Evolutionary conservation across 768 basidiomycete species (phyloP).

Genomic region (Collybia nuda): DNA sequence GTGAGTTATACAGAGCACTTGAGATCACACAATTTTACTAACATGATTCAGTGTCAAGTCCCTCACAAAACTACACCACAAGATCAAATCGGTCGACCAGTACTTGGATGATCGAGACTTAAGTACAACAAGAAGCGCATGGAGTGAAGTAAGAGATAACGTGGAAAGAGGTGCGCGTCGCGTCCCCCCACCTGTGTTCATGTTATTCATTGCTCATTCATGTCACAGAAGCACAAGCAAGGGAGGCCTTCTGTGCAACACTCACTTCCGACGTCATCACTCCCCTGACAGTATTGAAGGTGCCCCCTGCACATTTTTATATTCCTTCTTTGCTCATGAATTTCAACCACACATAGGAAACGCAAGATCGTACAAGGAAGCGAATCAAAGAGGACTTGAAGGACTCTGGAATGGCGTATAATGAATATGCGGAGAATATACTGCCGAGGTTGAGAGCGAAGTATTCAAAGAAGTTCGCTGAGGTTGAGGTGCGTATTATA

Average conservation of each 20-base stretch:
- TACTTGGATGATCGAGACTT: constrained; percentile 73
- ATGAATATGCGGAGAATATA: constrained; percentile 77
- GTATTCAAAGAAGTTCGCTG: constrained; percentile 84
- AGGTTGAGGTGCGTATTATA: constrained; percentile 66
- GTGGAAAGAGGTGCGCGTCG: constrained; percentile 69
- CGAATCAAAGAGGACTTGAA: constrained; percentile 91
- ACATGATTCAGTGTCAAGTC: constrained; percentile 61
- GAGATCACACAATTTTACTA: constrained; percentile 1
- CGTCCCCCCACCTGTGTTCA: background rate
- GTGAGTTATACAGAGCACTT: constrained; percentile 40
- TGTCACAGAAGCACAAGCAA: constrained; percentile 71
- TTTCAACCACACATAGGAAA: constrained; percentile 52
- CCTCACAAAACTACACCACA: constrained; percentile 70
- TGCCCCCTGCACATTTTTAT: constrained; percentile 18
- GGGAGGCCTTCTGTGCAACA: constrained; percentile 75
- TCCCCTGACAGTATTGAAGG: constrained; percentile 68
- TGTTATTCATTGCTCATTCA: constrained; percentile 9
- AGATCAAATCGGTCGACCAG: constrained; percentile 67
- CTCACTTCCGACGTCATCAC: constrained; percentile 73
- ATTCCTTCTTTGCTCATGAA: background rate
- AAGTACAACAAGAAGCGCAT: constrained; percentile 67
- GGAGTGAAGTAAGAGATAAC: constrained; percentile 85
- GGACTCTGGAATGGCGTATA: constrained; percentile 71
- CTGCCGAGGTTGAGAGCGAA: constrained; percentile 78
- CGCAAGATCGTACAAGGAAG: constrained; percentile 88